A percentile compares a stretch with the other conserved stretches of the same genome.
phyloP scores from a whole-genome alignment of 2,329 filamentous ascomycete genomes.

The Lasiodiplodia citricola region DNA sequence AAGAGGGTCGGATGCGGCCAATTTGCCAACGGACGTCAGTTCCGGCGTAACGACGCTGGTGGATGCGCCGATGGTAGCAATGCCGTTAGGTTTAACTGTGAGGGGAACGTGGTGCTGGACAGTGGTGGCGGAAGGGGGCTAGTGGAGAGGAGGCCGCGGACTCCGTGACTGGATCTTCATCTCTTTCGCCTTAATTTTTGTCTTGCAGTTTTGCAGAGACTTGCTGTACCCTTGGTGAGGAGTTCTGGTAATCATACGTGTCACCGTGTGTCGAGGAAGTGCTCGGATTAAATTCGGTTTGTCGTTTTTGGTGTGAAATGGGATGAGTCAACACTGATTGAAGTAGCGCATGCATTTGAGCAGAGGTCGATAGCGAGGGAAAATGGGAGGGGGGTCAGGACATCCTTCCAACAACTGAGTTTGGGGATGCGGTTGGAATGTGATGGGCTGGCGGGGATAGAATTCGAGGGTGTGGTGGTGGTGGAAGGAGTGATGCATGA shows the following conservation, averaged over 20 bases:
- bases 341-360: conserved; percentile 72
- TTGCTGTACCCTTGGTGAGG: background rate
- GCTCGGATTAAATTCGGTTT: conserved; percentile 58
- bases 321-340: conserved; percentile 66
- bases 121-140: conserved; percentile 53
- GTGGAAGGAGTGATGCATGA: background rate
- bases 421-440: conserved; percentile 4
- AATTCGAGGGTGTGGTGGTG: background rate
- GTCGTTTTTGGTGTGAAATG: conserved; percentile 66
- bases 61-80: conserved; percentile 65
- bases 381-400: conserved; percentile 56
- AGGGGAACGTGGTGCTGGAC: conserved; percentile 52
- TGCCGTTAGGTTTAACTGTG: conserved; percentile 65
- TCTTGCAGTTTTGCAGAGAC: background rate
- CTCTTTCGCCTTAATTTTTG: background rate
- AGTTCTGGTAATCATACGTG: background rate
- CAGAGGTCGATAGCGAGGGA: conserved; percentile 59
- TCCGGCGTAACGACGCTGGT: conserved; percentile 59
- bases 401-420: conserved; percentile 54
- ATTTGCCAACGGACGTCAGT: conserved; percentile 61
- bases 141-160: conserved; percentile 58
- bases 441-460: background rate
- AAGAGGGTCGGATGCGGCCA: conserved; percentile 62
- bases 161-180: conserved; percentile 40
- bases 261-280: background rate